Base-by-base conservation (phyloP, 495 filamentous ascomycete genomes). In the Aspergillus cristatus region DNA sequence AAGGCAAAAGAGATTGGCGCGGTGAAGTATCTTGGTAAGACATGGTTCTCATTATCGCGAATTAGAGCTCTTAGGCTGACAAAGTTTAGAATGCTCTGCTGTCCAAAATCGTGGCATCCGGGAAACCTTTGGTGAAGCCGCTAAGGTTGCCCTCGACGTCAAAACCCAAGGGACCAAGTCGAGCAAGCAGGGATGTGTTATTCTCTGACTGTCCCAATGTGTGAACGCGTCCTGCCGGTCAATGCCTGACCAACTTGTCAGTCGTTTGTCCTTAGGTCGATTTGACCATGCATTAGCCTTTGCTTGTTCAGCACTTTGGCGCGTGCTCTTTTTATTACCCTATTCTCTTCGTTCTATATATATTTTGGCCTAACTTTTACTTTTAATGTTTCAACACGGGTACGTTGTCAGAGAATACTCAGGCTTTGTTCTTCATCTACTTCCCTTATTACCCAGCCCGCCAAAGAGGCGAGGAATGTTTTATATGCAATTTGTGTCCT, bases 61-160 rank as follows among this genome's bases (percentile, higher is more conserved):
- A 30, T 18, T 15, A 15, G 15, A 16, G 10, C n/a, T n/a, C n/a
- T n/a, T 24, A 8, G 20, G 20, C 20, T 24, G 20, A 24, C 20
- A 8, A n/a, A 8, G 20, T 24, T 24, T 45, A 80, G 91, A 98
- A 67, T 98, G 91, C 72, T 97, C 93, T 18, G 91, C 91, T 11
- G 95, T 95, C 71, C 81, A 87, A 56, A 98, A 98, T 63, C 74
- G 91, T 26, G 91, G 91, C 37, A 94, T 98, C 50, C 91, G 95
- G 55, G 91, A 98, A 59, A 93, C 91, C 24, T 98, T 98, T 56
- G 96, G 93, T 31, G 91, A 98, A 67, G 91, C 91, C 26, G 93
- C 91, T 31, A 81, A 94, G 51, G 91, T 97, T n/a, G 91, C 91
- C 6, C 67, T 98, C 17, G 82, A 82, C 15, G 91, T 96, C 28